Conservation (phyloP, 2,329 filamentous ascomycete species). For the Aspergillus tamarii region DNA sequence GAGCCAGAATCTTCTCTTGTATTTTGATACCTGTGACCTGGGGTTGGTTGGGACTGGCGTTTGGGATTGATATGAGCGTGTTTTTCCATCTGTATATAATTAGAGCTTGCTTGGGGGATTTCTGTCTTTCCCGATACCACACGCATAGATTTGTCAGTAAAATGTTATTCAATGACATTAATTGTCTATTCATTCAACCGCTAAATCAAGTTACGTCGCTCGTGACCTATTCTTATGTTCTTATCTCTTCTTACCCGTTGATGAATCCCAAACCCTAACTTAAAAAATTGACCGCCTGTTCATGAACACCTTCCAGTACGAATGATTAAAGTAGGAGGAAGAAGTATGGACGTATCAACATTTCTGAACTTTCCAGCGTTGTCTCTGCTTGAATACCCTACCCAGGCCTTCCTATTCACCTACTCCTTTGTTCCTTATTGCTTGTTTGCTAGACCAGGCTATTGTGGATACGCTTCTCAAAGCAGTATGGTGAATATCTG, state of each 20-base stretch:
- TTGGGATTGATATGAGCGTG: slow-evolving; percentile 12
- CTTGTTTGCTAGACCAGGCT: too few species aligned
- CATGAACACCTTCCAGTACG: not conserved
- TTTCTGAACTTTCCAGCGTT: too few species aligned
- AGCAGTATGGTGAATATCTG: too few species aligned
- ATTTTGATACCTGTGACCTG: slow-evolving; percentile 14
- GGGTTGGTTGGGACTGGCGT: slow-evolving; percentile 16
- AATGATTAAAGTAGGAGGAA: too few species aligned
- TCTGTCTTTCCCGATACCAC: slow-evolving; percentile 11
- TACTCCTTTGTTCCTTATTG: too few species aligned
- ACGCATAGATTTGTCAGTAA: slow-evolving; percentile 13
- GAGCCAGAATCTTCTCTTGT: slow-evolving; percentile 21
- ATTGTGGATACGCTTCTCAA: too few species aligned
- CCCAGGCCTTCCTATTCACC: too few species aligned
- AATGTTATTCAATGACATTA: not conserved
- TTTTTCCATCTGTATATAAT: slow-evolving; percentile 17
- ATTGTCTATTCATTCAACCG: not conserved
- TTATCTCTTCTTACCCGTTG: not conserved
- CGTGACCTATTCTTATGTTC: not conserved
- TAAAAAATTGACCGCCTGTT: not conserved
- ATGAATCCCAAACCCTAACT: not conserved
- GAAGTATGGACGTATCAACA: too few species aligned
- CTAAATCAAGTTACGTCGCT: not conserved
- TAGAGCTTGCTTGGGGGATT: slow-evolving; percentile 9
- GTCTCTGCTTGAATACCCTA: too few species aligned